Percentiles rank a stretch among this genome's conserved stretches.
These are phyloP conservation scores for Mycena floridula DNA, from an alignment of 768 basidiomycete genomes.

Conservation along the genomic window DNA sequence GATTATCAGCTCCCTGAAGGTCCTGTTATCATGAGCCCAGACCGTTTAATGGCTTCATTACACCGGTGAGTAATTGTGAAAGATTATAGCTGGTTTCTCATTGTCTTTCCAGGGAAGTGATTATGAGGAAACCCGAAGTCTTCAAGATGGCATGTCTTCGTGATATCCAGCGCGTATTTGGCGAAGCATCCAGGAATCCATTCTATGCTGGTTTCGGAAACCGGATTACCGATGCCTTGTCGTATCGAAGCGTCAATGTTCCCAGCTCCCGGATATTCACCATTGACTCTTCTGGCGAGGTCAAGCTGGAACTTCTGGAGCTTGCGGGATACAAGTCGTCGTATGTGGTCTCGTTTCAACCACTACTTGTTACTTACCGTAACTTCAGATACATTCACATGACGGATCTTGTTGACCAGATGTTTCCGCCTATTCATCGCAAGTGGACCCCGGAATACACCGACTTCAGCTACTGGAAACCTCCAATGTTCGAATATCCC, in stretches of 20 bases:
- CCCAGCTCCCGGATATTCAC: slow-evolving; percentile 95
- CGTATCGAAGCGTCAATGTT: slow-evolving; percentile 94
- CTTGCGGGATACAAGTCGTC: slow-evolving; percentile 96
- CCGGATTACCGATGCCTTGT: slow-evolving; percentile 94
- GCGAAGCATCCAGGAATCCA: slow-evolving; percentile 59
- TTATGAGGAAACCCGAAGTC: slow-evolving; percentile 98
- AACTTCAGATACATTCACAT: slow-evolving; percentile 85
- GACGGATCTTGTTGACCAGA: slow-evolving; percentile 99
- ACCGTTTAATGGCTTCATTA: slow-evolving; percentile 87
- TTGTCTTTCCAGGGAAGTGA: slow-evolving; percentile 83
- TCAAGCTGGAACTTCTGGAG: slow-evolving; percentile 96
- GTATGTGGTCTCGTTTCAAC: slow-evolving; percentile 34
- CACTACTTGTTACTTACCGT: slow-evolving; percentile 1
- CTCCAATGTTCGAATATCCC: slow-evolving; percentile 68
- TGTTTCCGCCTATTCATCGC: slow-evolving; percentile 94
- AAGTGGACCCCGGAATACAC: slow-evolving; percentile 89
- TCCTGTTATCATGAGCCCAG: slow-evolving; percentile 98
- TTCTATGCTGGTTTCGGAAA: slow-evolving; percentile 99
- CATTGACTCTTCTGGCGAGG: slow-evolving; percentile 90
- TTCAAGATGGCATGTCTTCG: slow-evolving; percentile 99
- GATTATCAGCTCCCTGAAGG: slow-evolving; percentile 96
- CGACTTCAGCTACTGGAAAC: slow-evolving; percentile 96
- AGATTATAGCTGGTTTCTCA: no score
- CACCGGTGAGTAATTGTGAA: slow-evolving; percentile 93
- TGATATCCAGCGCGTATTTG: slow-evolving; percentile 90